phyloP scores from a whole-genome alignment of 2,329 filamentous ascomycete genomes.

The Cladosporium austrohemisphaericum region DNA sequence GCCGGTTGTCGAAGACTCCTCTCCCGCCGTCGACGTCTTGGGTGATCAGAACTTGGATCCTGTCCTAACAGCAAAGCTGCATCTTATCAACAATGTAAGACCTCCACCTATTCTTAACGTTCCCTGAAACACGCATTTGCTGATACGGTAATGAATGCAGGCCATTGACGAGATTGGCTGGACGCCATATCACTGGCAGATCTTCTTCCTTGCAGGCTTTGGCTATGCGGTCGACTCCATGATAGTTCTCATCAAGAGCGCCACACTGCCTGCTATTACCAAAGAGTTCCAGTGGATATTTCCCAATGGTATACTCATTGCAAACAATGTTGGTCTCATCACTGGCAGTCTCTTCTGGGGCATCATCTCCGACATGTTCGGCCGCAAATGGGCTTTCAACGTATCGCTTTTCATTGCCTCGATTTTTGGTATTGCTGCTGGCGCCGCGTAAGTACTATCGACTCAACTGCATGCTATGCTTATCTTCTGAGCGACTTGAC shows the following conservation, averaged over 20 bases:
- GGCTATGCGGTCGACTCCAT: slow-evolving; percentile 43
- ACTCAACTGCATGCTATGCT: background rate
- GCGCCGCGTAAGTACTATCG: slow-evolving; percentile 7
- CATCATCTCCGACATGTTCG: slow-evolving; percentile 20
- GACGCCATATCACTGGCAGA: slow-evolving; percentile 57
- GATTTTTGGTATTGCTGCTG: slow-evolving; percentile 26
- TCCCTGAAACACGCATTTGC: too few relatives aligned
- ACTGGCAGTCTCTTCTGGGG: slow-evolving; percentile 36
- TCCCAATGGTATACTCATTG: slow-evolving; percentile 36
- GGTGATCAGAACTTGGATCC: too few relatives aligned
- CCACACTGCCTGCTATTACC: slow-evolving; percentile 31
- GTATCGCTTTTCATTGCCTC: slow-evolving; percentile 25
- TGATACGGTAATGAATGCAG: too few relatives aligned
- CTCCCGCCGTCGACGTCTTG: too few relatives aligned
- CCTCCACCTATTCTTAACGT: too few relatives aligned
- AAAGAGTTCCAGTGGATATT: slow-evolving; percentile 24
- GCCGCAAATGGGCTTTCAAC: slow-evolving; percentile 23
- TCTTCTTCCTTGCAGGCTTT: slow-evolving; percentile 61
- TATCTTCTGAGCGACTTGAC: background rate
- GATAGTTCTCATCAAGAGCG: slow-evolving; percentile 36
- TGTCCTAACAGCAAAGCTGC: too few relatives aligned
- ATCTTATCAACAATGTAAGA: too few relatives aligned
- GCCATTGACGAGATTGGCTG: slow-evolving; percentile 58
- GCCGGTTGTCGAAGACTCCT: too few relatives aligned
- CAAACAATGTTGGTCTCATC: slow-evolving; percentile 41